phyloP scores from a whole-genome alignment of 208 protist species.

The Leishmania gerbilli region DNA sequence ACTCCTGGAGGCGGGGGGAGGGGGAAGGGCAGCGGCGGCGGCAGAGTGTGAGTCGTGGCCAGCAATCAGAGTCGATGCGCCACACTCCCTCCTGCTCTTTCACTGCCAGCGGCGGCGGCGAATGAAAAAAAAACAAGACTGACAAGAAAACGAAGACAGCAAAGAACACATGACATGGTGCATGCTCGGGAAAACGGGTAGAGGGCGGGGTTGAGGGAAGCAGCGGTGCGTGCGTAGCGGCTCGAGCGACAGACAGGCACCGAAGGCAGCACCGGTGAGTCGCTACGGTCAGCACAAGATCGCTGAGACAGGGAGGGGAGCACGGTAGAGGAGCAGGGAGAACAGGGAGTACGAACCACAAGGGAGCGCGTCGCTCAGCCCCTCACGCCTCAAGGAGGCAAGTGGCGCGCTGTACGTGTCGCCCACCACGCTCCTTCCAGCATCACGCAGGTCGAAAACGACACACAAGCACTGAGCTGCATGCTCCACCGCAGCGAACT shows the following conservation, averaged over 20 bases:
- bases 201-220: neutral
- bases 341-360: neutral
- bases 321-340: neutral
- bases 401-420: neutral
- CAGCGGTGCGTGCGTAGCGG: neutral
- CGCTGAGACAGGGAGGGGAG: neutral
- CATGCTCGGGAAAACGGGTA: neutral
- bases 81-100: neutral
- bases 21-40: neutral
- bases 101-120: neutral
- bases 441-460: neutral
- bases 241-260: neutral
- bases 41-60: neutral
- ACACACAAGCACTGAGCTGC: too few relatives aligned
- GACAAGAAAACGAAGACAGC: neutral
- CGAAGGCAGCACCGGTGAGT: neutral
- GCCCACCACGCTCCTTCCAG: neutral
- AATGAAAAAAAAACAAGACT: neutral
- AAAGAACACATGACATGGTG: neutral
- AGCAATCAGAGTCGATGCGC: neutral
- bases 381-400: neutral
- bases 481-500: neutral
- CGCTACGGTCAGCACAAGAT: neutral
- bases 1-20: neutral
- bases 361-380: neutral